These are phyloP conservation scores for Lichtheimia hyalospora DNA, from an alignment of 371 early-diverging fungal species.

Conservation along the genomic window DNA sequence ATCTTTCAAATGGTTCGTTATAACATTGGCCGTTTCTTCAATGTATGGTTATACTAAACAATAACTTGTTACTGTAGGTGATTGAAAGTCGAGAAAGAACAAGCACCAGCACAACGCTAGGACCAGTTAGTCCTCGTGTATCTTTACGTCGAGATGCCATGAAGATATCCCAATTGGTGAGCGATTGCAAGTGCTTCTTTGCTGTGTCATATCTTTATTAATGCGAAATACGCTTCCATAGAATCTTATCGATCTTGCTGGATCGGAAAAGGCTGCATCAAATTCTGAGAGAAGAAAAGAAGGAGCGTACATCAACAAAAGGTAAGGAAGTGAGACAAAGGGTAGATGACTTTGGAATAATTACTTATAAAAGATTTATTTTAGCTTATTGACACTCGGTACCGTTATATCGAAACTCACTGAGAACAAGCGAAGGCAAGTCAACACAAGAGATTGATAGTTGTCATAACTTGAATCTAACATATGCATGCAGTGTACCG, in stretches of 20 bases:
- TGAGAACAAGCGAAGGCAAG: slow-evolving; percentile 17
- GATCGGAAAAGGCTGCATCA: slow-evolving; percentile 83
- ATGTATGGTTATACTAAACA: no score
- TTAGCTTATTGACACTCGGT: slow-evolving; percentile 73
- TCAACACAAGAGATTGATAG: no score
- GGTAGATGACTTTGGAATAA: no score
- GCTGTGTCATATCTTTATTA: not conserved
- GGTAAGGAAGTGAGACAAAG: slow-evolving; percentile 7
- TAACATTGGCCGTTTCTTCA: not conserved
- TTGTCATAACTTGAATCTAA: not conserved
- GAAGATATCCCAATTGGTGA: slow-evolving; percentile 66
- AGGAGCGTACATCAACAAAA: slow-evolving; percentile 89
- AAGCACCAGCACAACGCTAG: slow-evolving; percentile 3
- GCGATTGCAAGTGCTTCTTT: not conserved
- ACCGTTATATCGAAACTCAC: slow-evolving; percentile 82
- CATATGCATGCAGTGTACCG: slow-evolving; percentile 21
- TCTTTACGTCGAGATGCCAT: slow-evolving; percentile 46
- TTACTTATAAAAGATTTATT: not conserved
- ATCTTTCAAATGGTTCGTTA: slow-evolving; percentile 82
- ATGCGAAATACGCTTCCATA: not conserved
- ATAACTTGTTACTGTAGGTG: slow-evolving; percentile 1
- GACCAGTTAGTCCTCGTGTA: not conserved
- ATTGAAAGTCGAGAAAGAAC: slow-evolving; percentile 22
- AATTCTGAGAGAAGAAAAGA: slow-evolving; percentile 80
- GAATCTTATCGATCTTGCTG: slow-evolving; percentile 58